Percentiles rank a stretch among this genome's conserved stretches.
phyloP scores from a whole-genome alignment of 164 flowering plant species.

The Piper longum region DNA sequence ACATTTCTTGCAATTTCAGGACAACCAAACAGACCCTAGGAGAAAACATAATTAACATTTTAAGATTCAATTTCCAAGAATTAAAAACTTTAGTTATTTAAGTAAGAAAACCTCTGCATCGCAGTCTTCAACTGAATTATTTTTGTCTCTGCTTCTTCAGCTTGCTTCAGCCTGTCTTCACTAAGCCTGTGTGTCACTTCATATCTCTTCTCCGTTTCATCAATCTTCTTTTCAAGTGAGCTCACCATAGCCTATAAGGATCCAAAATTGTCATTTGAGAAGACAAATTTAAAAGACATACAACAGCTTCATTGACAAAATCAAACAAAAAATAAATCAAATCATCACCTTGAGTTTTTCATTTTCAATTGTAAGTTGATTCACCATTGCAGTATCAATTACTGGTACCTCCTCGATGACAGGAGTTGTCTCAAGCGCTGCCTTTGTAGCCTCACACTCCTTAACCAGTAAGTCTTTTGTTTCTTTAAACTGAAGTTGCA shows the following conservation, averaged over 20 bases:
- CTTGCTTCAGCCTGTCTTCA: constrained; percentile 87
- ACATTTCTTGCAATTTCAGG: too few species aligned
- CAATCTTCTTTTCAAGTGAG: constrained; percentile 79
- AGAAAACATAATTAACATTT: too few species aligned
- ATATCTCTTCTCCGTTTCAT: constrained; percentile 75
- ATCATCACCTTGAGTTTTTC: constrained; percentile 32
- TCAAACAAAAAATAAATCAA: neutral
- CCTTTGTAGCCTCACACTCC: constrained; percentile 60
- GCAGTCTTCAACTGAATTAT: constrained; percentile 61
- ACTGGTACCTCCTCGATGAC: constrained; percentile 66
- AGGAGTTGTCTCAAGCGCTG: constrained; percentile 30
- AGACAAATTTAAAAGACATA: too few species aligned
- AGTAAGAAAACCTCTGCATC: constrained; percentile 62
- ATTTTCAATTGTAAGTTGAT: constrained; percentile 66
- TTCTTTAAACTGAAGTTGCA: constrained; percentile 68
- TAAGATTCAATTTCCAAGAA: too few species aligned
- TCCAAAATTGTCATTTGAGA: neutral
- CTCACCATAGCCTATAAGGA: constrained; percentile 17
- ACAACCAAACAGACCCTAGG: too few species aligned
- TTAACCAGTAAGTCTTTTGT: constrained; percentile 50
- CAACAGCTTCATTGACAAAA: neutral
- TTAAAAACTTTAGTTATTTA: too few species aligned
- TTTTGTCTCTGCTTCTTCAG: constrained; percentile 76
- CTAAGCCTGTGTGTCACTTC: constrained; percentile 69
- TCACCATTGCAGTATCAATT: constrained; percentile 46